These are phyloP conservation scores for Megacollybia platyphylla DNA, from an alignment of 1,284 basidiomycete genomes.

Conservation along the genomic window DNA sequence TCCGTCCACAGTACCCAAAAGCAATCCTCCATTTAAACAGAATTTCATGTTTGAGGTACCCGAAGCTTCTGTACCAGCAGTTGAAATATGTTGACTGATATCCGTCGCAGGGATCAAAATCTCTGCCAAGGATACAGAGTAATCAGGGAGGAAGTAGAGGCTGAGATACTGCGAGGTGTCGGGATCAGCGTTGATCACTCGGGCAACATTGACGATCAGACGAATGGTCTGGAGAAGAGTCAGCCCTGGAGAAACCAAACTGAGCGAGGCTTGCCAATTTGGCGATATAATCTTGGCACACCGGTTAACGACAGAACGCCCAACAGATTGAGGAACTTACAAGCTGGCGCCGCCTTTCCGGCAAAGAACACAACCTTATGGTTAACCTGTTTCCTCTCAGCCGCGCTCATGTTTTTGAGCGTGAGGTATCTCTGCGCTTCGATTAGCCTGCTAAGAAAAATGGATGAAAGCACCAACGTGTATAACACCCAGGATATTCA, in stretches of 20 bases:
- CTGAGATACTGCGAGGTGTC: constrained; percentile 77
- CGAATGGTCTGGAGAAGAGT: constrained; percentile 57
- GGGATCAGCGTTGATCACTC: constrained; percentile 75
- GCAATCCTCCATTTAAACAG: constrained; percentile 78
- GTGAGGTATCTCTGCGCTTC: constrained; percentile 60
- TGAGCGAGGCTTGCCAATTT: constrained; percentile 39
- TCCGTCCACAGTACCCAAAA: constrained; percentile 75
- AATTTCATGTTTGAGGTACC: constrained; percentile 93
- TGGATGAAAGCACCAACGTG: constrained; percentile 35
- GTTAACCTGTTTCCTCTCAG: constrained; percentile 68
- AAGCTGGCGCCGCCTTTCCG: constrained; percentile 77
- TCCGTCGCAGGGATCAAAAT: constrained; percentile 86
- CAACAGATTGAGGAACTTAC: constrained; percentile 24
- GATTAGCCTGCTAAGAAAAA: constrained; percentile 5
- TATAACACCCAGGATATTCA: constrained; percentile 80
- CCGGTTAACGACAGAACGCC: constrained; percentile 2
- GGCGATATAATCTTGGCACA: constrained; percentile 53
- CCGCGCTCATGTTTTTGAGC: constrained; percentile 68
- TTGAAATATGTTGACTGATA: constrained; percentile 88
- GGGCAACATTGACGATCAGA: constrained; percentile 81
- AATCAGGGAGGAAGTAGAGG: constrained; percentile 81
- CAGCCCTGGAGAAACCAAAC: neutral
- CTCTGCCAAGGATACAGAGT: constrained; percentile 83
- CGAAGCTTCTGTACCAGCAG: constrained; percentile 85
- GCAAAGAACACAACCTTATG: constrained; percentile 84